These are phyloP conservation scores for Pythium biforme DNA, from an alignment of 352 stramenopile species.

Conservation along the genomic window DNA sequence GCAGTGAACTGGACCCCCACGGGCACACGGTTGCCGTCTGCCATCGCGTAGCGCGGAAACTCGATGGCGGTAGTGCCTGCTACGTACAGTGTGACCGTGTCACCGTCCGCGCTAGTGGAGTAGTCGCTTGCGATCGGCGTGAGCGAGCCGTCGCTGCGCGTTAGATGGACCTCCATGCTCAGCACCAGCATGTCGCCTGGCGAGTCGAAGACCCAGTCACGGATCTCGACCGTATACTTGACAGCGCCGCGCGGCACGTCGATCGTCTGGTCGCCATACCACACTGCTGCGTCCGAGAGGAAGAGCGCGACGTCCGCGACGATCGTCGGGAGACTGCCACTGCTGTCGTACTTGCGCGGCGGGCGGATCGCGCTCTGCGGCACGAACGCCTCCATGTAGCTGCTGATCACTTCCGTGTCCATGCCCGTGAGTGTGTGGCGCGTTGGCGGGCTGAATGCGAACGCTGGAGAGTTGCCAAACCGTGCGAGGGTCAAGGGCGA, in stretches of 20 bases:
- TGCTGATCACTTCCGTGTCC: neutral
- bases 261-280: neutral
- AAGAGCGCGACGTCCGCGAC: neutral
- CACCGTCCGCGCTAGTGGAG: neutral
- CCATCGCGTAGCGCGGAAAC: neutral
- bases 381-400: neutral
- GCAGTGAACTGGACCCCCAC: neutral
- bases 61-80: neutral
- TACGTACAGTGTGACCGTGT: neutral
- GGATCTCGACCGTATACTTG: neutral
- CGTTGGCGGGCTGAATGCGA: neutral
- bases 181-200: neutral
- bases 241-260: neutral
- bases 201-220: neutral
- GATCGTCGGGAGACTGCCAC: neutral
- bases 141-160: neutral
- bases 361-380: neutral
- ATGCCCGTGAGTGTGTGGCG: neutral
- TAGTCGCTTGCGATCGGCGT: neutral
- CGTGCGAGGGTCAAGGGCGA: neutral
- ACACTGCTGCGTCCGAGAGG: neutral
- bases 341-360: neutral
- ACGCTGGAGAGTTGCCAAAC: constrained; percentile 4
- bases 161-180: neutral
- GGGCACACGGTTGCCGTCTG: neutral